Base-by-base conservation (phyloP, 306 rosid genomes). In the Senna tora region DNA sequence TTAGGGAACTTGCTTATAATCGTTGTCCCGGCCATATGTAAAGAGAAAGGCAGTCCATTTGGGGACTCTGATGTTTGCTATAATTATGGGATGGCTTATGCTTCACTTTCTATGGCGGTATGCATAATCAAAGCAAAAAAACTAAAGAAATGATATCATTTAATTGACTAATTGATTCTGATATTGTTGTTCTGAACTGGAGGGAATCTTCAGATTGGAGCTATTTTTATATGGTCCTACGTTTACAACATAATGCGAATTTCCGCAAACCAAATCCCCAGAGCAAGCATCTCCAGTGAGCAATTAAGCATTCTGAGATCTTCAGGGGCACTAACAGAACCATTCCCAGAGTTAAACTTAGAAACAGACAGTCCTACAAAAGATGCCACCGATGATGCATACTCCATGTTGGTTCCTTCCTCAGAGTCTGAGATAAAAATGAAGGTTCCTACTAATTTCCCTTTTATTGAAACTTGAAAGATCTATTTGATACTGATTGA, bases 191-290 rank as follows among this genome's bases (percentile, higher is more conserved):
- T 36, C 38, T 77, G 54, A 65, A 19, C 6, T 72, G 62, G 25
- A 32, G 52, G n/a, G 54, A 73, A 60, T 66, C 16, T 81, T 77
- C 84, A 92, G 98, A 71, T 78, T 36, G 93, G 96, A 82, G 81
- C 91, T 75, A 4, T 90, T 64, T 88, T 32, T 53, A 61, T 93
- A 72, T 93, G 96, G 98, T 82, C 90, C 15, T 93, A 85, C 43
- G 96, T 90, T 30, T 93, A 86, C 83, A 93, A 90, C 82, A 82
- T 92, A 47, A 87, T 92, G 77, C 39, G 96, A 69, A 52, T 92
- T 67, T 90, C 87, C 25, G 72, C 96, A 65, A 82, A 21, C 19
- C 56, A 45, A 53, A 47, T 43, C 55, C 67, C 39, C 10, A 78
- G 43, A 62, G 82, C 76, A 62, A 7, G 58, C 28, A 19, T 5